Evolutionary conservation across 495 filamentous ascomycete genomes (phyloP), one percentile per base, ranked within the genome.

Genomic region (Xylaria grammica): DNA sequence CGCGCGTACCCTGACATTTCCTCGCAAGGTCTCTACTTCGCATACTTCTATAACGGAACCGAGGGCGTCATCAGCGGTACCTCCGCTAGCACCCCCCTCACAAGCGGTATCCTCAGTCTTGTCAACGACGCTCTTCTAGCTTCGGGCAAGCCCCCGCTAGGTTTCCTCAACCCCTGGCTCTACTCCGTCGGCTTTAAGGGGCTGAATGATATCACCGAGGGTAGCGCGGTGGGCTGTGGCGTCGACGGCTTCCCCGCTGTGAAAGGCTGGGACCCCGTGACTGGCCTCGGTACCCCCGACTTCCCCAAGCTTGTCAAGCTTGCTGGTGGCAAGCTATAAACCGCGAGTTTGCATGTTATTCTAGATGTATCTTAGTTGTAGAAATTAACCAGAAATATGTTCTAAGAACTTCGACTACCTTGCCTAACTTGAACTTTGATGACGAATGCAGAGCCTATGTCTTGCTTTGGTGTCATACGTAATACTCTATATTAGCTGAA

Each of bases 91-190:
- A 75, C 88, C 0, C 91, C 91, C 0, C 77, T 86, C 0, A 85
- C 89, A 20, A 82, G 85, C 3, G 88, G 84, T 17, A 72, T 94
- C 20, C 72, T 94, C 9, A 81, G 82, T 0, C 75, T 92, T 19
- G 78, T 93, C 42, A 92, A 93, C 64, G 88, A 89, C 65, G 89
- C 87, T 0, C 80, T 88, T 0, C 74, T 88, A 42, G 74, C 81
- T 0, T 79, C 78, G 19, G 83, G 83, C 22, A 74, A 85, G 68
- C 77, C 84, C 0, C 75, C 83, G 0, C 71, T 93, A 56, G 91
- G 91, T 0, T 93, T 92, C 79, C 68, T 92, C 34, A 93, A 94
- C 71, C 90, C 90, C 0, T 91, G 87, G 87, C 67, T 93, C 29
- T 93, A 92, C 75, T 76, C 77, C 10, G 74, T 66, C 6, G 87